Base-by-base conservation (phyloP, 768 basidiomycete genomes). In the Hericium coralloides region DNA sequence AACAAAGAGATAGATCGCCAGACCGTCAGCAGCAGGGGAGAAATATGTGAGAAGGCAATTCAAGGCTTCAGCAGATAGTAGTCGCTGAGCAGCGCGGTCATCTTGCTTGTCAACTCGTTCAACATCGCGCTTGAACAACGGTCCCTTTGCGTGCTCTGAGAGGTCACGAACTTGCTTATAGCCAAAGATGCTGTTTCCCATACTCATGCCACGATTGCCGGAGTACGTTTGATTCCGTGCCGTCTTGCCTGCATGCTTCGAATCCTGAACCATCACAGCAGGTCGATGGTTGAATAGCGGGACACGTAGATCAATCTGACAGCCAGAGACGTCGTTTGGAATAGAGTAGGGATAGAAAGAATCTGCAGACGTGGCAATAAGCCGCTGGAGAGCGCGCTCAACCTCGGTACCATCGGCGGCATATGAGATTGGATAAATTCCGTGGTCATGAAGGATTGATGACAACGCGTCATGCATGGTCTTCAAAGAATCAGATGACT, bases 1-100 rank as follows among this genome's bases (percentile, higher is more conserved):
- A 20, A 77, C 58, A 55, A 77, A 78, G 4, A 78, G 68, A 58
- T 72, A 79, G 2, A 72, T 61, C n/a, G 67, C 64, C 0, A 60
- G 18, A 2, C 69, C 73, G 0, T 60, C 20, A 0, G 63, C 45
- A 2, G 72, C 8, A 10, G 26, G 65, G 0, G 72, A 67, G 55
- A 68, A 60, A 14, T 52, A 18, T 1, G 10, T 17, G 31, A 52
- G 51, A 15, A 31, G 23, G 26, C 23, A 52, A 17, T 25, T 8
- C 8, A 52, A 26, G 36, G 51, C 36, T 25, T 52, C 51, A 1
- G 51, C 2, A 15, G 48, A 49, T 6, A 49, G 22, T 1, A 49
- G 25, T 3, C 48, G 48, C 18, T 20, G 20, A 1, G 48, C 48
- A 15, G 48, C 48, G 8, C 48, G 48, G 22, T 49, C 48, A 20